phyloP scores from a whole-genome alignment of 2,329 filamentous ascomycete species.

The Alternaria triticimaculans region DNA sequence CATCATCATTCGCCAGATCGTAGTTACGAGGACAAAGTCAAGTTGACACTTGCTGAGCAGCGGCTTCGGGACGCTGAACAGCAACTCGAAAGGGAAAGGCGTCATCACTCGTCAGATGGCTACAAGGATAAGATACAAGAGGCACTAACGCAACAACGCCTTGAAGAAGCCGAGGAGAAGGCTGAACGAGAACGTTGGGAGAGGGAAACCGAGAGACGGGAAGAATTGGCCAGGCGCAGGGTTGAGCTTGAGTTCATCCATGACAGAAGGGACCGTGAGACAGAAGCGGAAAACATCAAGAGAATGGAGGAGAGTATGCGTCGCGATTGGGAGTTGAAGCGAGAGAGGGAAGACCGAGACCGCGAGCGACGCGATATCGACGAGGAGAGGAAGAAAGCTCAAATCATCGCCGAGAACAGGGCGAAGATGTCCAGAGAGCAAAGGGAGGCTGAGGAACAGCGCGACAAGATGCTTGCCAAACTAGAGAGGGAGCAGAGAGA shows the following conservation, averaged over 20 bases:
- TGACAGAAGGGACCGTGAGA: constrained; percentile 41
- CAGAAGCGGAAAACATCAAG: constrained; percentile 35
- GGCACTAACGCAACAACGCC: constrained; percentile 42
- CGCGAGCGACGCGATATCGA: constrained; percentile 49
- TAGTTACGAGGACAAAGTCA: constrained; percentile 34
- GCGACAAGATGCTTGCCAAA: constrained; percentile 36
- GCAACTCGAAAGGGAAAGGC: constrained; percentile 36
- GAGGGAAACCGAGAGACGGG: constrained; percentile 42
- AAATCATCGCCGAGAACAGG: constrained; percentile 46
- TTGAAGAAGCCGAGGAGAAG: constrained; percentile 47
- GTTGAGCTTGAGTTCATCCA: constrained; percentile 47
- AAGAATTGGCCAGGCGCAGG: constrained; percentile 45
- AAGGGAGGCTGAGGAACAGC: constrained; percentile 31
- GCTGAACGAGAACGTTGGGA: constrained; percentile 45
- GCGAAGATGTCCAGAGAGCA: constrained; percentile 28
- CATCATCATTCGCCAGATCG: constrained; percentile 35
- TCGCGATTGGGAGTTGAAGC: constrained; percentile 42
- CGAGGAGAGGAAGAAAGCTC: constrained; percentile 50
- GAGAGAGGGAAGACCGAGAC: constrained; percentile 38
- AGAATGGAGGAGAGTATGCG: constrained; percentile 38
- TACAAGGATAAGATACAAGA: constrained; percentile 41
- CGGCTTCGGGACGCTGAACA: constrained; percentile 47
- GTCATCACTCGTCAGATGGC: constrained; percentile 15
- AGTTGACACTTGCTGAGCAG: constrained; percentile 45
- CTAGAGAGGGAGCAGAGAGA: constrained; percentile 34